These are phyloP conservation scores for Radiomyces spectabilis DNA, from an alignment of 192 early-diverging fungal genomes.

Conservation along the genomic window DNA sequence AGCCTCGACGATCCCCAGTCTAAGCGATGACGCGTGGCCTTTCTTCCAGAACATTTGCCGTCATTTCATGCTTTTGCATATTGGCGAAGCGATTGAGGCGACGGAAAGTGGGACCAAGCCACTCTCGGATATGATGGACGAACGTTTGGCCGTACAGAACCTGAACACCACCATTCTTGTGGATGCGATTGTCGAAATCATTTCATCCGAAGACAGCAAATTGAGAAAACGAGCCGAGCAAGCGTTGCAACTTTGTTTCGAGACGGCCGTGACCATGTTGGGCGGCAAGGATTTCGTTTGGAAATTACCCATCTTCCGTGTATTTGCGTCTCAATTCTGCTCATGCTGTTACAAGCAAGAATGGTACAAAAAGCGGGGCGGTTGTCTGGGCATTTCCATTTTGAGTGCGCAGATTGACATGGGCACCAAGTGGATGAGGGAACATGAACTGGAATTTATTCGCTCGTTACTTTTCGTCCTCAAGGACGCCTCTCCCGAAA, in stretches of 20 bases:
- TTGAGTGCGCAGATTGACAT: constrained; percentile 77
- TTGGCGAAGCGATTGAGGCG: constrained; percentile 57
- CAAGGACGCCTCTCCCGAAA: constrained; percentile 81
- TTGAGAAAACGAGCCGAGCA: constrained; percentile 58
- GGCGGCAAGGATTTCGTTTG: constrained; percentile 54
- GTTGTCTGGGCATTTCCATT: constrained; percentile 83
- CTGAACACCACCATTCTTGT: constrained; percentile 66
- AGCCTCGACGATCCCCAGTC: constrained; percentile 48
- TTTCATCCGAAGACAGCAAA: constrained; percentile 58
- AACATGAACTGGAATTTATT: constrained; percentile 90
- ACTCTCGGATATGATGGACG: constrained; percentile 39
- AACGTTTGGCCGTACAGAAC: constrained; percentile 36
- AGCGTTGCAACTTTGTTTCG: constrained; percentile 57
- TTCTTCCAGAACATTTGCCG: constrained; percentile 59
- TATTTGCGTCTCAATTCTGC: constrained; percentile 78
- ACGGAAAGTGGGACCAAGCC: constrained; percentile 38
- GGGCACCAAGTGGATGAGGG: constrained; percentile 86
- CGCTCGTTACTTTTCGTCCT: constrained; percentile 89
- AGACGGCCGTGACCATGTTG: constrained; percentile 44
- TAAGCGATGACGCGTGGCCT: constrained; percentile 54
- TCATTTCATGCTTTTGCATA: constrained; percentile 70
- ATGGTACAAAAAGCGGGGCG: constrained; percentile 82
- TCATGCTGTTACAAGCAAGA: constrained; percentile 89
- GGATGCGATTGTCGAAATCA: constrained; percentile 69
- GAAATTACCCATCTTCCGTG: constrained; percentile 65